These are phyloP conservation scores for Chrysanthemum makinoi DNA, from an alignment of 129 eudicot species.

Conservation along the genomic window DNA sequence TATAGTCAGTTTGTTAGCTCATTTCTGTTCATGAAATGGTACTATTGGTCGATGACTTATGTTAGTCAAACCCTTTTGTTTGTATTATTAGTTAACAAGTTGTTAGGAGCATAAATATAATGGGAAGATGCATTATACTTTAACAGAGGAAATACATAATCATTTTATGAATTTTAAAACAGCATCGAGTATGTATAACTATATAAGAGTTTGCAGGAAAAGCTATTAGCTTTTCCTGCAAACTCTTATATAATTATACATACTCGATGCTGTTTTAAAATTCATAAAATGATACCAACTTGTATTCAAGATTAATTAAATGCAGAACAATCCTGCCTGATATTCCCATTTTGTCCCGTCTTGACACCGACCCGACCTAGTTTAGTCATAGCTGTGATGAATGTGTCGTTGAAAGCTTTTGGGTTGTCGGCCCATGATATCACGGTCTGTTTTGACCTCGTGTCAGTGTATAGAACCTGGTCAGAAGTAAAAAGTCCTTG, in stretches of 20 bases:
- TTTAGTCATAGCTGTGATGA: conserved; percentile 63
- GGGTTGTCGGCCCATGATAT: conserved; percentile 50
- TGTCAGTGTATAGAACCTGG: conserved; percentile 70
- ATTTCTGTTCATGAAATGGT: conserved; percentile 11
- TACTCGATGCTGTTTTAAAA: not conserved
- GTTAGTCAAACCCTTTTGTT: not conserved
- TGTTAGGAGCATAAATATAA: not conserved
- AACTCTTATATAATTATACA: not conserved
- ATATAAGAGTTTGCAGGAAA: no score
- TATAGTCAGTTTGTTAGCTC: conserved; percentile 9
- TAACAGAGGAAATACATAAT: conserved; percentile 1
- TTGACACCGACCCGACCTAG: conserved; percentile 87
- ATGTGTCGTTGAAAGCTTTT: conserved; percentile 52
- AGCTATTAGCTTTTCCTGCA: not conserved
- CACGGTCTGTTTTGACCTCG: conserved; percentile 61
- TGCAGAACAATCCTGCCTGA: conserved; percentile 62
- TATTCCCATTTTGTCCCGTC: conserved; percentile 69
- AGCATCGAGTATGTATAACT: no score
- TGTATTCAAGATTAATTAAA: conserved; percentile 43
- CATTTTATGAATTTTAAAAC: no score
- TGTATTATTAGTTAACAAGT: no score
- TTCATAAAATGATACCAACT: not conserved
- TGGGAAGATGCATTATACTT: not conserved
- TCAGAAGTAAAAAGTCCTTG: conserved; percentile 86
- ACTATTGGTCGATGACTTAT: conserved; percentile 6